A percentile compares a stretch with the other conserved stretches of the same genome.
Evolutionary conservation across 129 eudicot species (phyloP).

Genomic region (carrot (Daucus carota)): DH1_v3.0 NC_030387.2:26071501-26072000

Average conservation of each 20-base stretch:
- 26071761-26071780: background rate
- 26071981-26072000: background rate
- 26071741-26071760: background rate
- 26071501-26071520: constrained; percentile 75
- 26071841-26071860: background rate
- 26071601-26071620: too few species aligned
- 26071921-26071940: background rate
- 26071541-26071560: constrained; percentile 2
- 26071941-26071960: too few species aligned
- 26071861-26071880: background rate
- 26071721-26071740: too few species aligned
- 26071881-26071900: background rate
- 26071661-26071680: background rate
- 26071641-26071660: constrained; percentile 70
- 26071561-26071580: background rate
- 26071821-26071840: background rate
- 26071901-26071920: background rate
- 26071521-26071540: constrained; percentile 73
- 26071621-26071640: constrained; percentile 70
- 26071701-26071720: background rate
- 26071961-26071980: background rate
- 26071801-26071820: background rate
- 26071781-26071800: background rate
- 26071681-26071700: constrained; percentile 6
- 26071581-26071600: background rate